Conservation (phyloP, 2,329 filamentous ascomycete genomes). For the Fusarium sp. region DNA sequence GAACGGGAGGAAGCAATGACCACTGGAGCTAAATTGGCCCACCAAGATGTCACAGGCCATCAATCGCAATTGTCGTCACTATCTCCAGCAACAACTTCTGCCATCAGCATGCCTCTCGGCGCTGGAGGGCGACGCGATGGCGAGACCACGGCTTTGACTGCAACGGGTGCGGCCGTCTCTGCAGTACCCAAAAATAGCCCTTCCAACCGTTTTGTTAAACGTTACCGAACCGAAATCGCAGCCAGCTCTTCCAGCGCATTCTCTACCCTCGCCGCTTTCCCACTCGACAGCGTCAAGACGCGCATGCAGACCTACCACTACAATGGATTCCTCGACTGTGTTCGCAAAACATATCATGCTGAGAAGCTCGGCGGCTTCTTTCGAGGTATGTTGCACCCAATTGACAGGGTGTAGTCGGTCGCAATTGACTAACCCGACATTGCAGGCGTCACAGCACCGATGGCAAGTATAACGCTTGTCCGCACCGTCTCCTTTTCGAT, state of each 20-base stretch:
- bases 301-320: conserved; percentile 89
- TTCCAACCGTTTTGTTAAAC: conserved; percentile 64
- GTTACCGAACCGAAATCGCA: conserved; percentile 81
- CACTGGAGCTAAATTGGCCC: conserved; percentile 46
- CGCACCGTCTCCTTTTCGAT: conserved; percentile 82
- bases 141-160: conserved; percentile 38
- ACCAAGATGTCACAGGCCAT: conserved; percentile 51
- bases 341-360: conserved; percentile 75
- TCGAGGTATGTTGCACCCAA: conserved; percentile 64
- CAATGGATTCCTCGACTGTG: conserved; percentile 76
- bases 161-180: conserved; percentile 25
- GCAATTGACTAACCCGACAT: conserved; percentile 16
- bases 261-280: conserved; percentile 82
- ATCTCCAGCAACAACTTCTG: conserved; percentile 38
- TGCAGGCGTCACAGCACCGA: conserved; percentile 78
- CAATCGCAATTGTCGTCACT: conserved; percentile 40
- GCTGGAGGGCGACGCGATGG: conserved; percentile 43
- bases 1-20: conserved; percentile 47
- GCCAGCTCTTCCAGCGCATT: conserved; percentile 80
- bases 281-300: conserved; percentile 88
- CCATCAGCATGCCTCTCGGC: conserved; percentile 40
- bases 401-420: not conserved
- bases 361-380: conserved; percentile 83
- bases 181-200: conserved; percentile 8
- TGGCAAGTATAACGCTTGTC: conserved; percentile 79